A percentile compares a stretch with the other conserved stretches of the same genome.
phyloP scores from a whole-genome alignment of 176 grass and related monocot genomes.

The Oryza coarctata region DNA sequence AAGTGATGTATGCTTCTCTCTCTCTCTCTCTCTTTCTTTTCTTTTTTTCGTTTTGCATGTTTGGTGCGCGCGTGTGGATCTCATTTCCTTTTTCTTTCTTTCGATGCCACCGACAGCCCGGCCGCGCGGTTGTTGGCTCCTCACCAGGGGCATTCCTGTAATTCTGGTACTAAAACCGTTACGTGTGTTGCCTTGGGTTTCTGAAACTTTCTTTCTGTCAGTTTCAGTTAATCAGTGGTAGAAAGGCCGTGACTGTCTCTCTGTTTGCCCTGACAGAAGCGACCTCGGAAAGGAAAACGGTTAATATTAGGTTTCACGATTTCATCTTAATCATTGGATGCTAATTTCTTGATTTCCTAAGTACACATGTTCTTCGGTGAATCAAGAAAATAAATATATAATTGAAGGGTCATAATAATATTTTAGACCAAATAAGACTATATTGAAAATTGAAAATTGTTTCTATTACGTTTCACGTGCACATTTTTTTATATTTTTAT shows the following conservation, averaged over 20 bases:
- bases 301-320: not conserved
- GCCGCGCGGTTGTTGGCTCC: not conserved
- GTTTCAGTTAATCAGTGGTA: not conserved
- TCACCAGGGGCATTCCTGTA: not conserved
- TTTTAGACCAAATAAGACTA: no score
- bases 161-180: not conserved
- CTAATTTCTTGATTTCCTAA: no score
- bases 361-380: no score
- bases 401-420: no score
- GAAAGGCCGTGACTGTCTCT: not conserved
- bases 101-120: slow-evolving; percentile 15
- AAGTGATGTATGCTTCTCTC: not conserved
- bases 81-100: not conserved
- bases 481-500: no score
- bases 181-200: not conserved
- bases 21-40: not conserved
- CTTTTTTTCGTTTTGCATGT: not conserved
- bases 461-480: no score
- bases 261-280: not conserved
- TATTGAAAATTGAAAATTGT: no score
- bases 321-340: no score
- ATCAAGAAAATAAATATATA: no score
- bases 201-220: not conserved
- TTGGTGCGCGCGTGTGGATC: slow-evolving; percentile 8
- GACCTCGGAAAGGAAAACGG: not conserved